Conservation (phyloP, 2,329 filamentous ascomycete genomes). For the Anisogramma anomala region DNA sequence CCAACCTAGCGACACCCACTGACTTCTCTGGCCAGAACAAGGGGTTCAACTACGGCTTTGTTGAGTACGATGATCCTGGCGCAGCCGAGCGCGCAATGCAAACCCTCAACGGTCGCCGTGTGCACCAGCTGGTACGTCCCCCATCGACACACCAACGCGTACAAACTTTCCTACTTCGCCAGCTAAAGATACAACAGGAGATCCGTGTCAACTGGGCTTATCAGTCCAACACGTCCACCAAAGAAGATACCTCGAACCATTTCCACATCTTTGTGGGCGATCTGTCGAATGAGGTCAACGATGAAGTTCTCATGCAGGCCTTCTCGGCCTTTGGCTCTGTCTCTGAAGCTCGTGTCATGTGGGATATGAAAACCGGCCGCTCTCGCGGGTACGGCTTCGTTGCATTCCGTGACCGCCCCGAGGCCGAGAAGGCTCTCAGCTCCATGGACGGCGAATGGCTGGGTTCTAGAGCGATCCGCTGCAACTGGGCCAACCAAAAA, state of each 20-base stretch:
- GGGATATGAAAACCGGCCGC: constrained; percentile 99
- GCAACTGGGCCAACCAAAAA: constrained; percentile 99
- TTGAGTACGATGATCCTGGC: constrained; percentile 96
- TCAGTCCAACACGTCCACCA: constrained; percentile 85
- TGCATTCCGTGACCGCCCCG: constrained; percentile 83
- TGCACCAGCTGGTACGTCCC: constrained; percentile 80
- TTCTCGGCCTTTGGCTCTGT: constrained; percentile 94
- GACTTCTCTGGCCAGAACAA: constrained; percentile 55
- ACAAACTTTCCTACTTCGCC: neutral
- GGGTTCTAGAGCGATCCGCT: constrained; percentile 92
- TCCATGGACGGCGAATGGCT: constrained; percentile 99
- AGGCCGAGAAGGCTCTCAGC: constrained; percentile 91
- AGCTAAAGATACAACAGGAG: constrained; percentile 47
- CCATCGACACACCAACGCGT: neutral
- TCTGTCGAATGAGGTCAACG: constrained; percentile 96
- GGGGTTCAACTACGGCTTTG: constrained; percentile 97
- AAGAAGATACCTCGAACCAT: constrained; percentile 95
- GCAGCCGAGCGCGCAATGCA: constrained; percentile 95
- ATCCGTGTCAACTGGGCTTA: constrained; percentile 99
- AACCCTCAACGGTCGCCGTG: constrained; percentile 86
- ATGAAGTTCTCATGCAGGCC: constrained; percentile 83
- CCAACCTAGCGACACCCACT: constrained; percentile 19
- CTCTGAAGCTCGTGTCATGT: constrained; percentile 98
- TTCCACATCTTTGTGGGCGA: constrained; percentile 99
- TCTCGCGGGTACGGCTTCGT: constrained; percentile 97